Conservation (phyloP, 1,284 basidiomycete genomes). For the Pyrrhoderma noxium region DNA sequence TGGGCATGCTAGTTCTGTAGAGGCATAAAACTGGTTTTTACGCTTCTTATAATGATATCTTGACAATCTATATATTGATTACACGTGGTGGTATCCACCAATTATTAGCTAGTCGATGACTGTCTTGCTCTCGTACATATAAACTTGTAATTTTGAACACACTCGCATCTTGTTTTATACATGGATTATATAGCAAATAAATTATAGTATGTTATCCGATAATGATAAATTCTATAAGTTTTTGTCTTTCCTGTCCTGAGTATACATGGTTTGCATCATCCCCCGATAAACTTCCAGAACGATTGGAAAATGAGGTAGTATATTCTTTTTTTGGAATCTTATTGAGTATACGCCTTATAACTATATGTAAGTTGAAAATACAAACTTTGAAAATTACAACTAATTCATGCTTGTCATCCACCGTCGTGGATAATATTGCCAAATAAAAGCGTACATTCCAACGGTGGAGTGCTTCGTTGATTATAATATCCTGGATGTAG, state of each 20-base stretch:
- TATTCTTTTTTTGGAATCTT: conserved; percentile 36
- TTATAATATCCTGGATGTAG: conserved; percentile 51
- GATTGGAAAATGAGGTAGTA: conserved; percentile 55
- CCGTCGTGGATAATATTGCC: conserved; percentile 37
- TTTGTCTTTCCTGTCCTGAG: not conserved
- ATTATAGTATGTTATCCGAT: too few species aligned
- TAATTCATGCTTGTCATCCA: conserved; percentile 28
- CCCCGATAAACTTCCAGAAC: conserved; percentile 51
- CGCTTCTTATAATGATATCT: not conserved
- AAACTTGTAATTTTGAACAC: not conserved
- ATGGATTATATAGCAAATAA: too few species aligned
- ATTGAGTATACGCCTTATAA: not conserved
- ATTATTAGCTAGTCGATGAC: too few species aligned
- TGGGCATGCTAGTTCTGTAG: conserved; percentile 13
- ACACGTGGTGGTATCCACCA: too few species aligned
- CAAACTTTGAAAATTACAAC: conserved; percentile 50
- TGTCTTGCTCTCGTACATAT: not conserved
- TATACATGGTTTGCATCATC: conserved; percentile 24
- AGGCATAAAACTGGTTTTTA: not conserved
- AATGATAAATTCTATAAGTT: not conserved
- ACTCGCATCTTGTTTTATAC: not conserved
- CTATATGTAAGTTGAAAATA: conserved; percentile 1
- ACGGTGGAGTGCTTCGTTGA: conserved; percentile 63
- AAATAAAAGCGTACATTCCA: conserved; percentile 70
- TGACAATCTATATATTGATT: not conserved